Conservation (phyloP, 1,139 yeast genomes). For the Diutina siamensis region DNA sequence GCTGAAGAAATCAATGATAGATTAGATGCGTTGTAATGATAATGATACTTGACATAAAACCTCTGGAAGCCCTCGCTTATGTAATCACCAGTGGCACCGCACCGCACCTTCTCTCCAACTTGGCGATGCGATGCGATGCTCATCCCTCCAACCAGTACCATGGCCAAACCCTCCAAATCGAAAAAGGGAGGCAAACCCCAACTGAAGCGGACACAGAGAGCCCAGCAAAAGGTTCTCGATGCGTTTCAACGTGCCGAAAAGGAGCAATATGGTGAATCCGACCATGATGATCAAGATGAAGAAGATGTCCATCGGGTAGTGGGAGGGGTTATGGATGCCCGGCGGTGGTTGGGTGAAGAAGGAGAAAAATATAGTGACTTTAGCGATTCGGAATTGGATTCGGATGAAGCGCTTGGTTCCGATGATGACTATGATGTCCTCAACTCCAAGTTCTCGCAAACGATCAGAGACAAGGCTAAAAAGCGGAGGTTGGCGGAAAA, state of each 20-base stretch:
- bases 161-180: neutral
- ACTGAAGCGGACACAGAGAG: neutral
- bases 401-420: conserved; percentile 69
- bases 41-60: too few relatives aligned
- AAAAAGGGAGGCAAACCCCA: neutral
- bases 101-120: too few relatives aligned
- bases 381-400: conserved; percentile 61
- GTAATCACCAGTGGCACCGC: too few relatives aligned
- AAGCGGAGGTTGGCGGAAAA: conserved; percentile 11
- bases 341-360: neutral
- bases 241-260: conserved; percentile 37
- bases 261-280: conserved; percentile 13
- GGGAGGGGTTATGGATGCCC: conserved; percentile 1
- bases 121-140: neutral
- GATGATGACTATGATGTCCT: conserved; percentile 62
- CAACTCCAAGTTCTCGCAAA: conserved; percentile 57
- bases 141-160: neutral
- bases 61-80: too few relatives aligned
- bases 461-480: conserved; percentile 41
- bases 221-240: conserved; percentile 22
- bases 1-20: conserved; percentile 93
- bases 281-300: conserved; percentile 9
- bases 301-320: neutral
- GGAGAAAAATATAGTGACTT: conserved; percentile 17
- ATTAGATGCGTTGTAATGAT: conserved; percentile 64